Base-by-base conservation (phyloP, 2,329 filamentous ascomycete species). In the Exophiala calicioides region DNA sequence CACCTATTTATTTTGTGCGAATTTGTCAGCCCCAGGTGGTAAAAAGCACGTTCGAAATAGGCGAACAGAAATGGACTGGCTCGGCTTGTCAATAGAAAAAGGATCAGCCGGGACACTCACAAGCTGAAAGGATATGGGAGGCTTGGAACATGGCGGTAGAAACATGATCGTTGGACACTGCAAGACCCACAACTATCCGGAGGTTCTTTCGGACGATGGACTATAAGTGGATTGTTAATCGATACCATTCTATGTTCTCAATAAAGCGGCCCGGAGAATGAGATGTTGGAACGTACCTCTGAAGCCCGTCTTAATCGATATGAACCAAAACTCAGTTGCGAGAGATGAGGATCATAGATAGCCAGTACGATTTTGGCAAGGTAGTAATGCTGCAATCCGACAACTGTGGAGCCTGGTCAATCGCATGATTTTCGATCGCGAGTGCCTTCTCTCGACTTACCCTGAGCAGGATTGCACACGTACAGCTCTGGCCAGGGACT, bases 361-460 rank as follows among this genome's bases (percentile, higher is more conserved):
- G 70, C 62, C 10, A 72, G 60, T 23, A 72, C 53, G 18, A 71
- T 68, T 19, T 67, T 65, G 7, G 67, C 68, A 62, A 71, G 69
- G 47, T 72, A 68, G 45, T 71, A 72, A 53, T 71, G 69, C 50
- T 72, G 69, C 63, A 71, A 34, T 9, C 46, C 51, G 2, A 49
- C 48, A 10, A 54, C 47, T 49, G 24, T 6, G 10, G 13, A 16
- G 9, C 7, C 9, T 21, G n/a, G 19, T 16, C 7, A 23, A 21
- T 31, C n/a, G 24, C 13, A 18, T 12, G 18, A 6, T 26, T 13
- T 7, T 4, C 4, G 4, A 18, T 9, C 8, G 16, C 9, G 31
- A 24, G 15, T 26, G 27, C 3, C 8, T 8, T 7, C 21, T 21
- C 5, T n/a, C 15, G 13, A 19, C 24, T 32, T 42, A 48, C 45